Percentiles rank a stretch among this genome's conserved stretches.
phyloP scores from a whole-genome alignment of 31 red algal species.

The Odonthalia washingtoniensis region DNA sequence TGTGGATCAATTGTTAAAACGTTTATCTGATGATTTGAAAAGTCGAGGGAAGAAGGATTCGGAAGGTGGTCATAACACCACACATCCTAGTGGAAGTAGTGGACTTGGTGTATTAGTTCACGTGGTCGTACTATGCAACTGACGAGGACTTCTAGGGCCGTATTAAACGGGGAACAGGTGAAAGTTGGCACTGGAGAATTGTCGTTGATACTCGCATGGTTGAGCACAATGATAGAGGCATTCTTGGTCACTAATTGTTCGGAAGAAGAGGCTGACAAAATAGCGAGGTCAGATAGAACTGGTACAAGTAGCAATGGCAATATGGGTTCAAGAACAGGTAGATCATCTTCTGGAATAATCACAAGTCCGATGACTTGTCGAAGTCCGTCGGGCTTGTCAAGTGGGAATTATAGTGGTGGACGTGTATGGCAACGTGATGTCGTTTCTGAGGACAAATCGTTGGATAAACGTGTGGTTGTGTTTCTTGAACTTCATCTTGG shows the following conservation, averaged over 20 bases:
- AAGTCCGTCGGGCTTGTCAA: no score
- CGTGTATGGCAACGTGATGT: background rate
- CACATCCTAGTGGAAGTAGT: no score
- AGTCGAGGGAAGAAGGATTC: conserved; percentile 27
- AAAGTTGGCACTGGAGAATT: conserved; percentile 41
- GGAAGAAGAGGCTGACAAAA: conserved; percentile 5
- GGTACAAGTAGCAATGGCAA: background rate
- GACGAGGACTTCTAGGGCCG: conserved; percentile 5
- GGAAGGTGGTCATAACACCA: background rate
- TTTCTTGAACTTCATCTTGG: conserved; percentile 93
- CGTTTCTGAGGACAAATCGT: background rate
- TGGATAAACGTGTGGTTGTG: conserved; percentile 56
- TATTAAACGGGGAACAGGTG: conserved; percentile 48
- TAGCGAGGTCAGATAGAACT: background rate
- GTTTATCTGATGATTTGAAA: conserved; percentile 55
- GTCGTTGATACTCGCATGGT: conserved; percentile 75
- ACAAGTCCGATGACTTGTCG: background rate
- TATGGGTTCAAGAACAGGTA: background rate
- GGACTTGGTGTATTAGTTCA: no score
- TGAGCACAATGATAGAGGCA: conserved; percentile 88
- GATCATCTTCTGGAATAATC: no score
- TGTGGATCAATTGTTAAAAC: conserved; percentile 66
- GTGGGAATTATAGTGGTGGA: no score
- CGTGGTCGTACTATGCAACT: no score
- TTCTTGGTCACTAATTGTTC: conserved; percentile 81